A percentile compares a stretch with the other conserved stretches of the same genome.
Conservation (phyloP, 2,329 filamentous ascomycete genomes). For the Fusarium sp. region DNA sequence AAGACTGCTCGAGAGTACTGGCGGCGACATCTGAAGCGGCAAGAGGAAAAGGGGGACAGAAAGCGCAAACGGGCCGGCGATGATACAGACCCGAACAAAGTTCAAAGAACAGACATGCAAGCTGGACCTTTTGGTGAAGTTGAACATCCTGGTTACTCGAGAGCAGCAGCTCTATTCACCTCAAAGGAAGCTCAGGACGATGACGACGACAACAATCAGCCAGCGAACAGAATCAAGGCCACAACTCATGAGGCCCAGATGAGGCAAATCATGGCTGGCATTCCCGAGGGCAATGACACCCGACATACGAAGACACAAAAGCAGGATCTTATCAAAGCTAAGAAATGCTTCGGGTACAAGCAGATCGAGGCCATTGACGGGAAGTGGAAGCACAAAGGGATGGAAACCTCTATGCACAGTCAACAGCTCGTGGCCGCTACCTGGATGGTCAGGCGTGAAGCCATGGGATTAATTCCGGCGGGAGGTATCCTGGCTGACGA, state of each 20-base stretch:
- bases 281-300: conserved; percentile 23
- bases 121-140: background rate
- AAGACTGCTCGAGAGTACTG: conserved; percentile 1
- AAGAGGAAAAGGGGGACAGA: background rate
- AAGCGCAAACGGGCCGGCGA: background rate
- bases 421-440: conserved; percentile 62
- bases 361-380: conserved; percentile 13
- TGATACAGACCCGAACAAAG: background rate
- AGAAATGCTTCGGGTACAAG: conserved; percentile 26
- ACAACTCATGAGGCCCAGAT: background rate
- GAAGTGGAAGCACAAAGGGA: conserved; percentile 19
- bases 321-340: conserved; percentile 27
- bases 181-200: background rate
- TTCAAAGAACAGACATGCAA: background rate
- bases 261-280: background rate
- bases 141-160: background rate
- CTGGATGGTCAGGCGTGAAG: conserved; percentile 66
- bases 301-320: conserved; percentile 18
- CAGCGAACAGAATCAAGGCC: background rate
- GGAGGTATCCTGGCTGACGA: conserved; percentile 70
- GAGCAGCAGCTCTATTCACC: background rate
- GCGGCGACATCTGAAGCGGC: rapidly evolving
- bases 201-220: background rate
- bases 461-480: conserved; percentile 52
- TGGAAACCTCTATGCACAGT: conserved; percentile 47